Evolutionary conservation across 192 early-diverging fungal genomes (phyloP).

Genomic region (Diversispora eburnea): DNA sequence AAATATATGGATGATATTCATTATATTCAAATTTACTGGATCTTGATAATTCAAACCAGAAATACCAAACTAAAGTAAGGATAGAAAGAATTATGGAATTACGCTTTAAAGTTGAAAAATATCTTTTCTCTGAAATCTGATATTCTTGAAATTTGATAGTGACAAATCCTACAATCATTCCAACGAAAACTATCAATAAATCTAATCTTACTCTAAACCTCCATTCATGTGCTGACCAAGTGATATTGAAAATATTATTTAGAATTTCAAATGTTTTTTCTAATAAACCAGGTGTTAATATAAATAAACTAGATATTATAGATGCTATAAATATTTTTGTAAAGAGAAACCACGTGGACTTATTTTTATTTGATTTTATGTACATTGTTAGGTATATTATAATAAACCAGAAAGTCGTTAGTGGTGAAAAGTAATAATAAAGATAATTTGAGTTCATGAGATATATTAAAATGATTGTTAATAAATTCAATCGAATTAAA

Average conservation of each 20-base stretch:
- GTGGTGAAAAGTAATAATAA: constrained; percentile 77
- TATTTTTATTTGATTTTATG: constrained; percentile 46
- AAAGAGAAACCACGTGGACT: constrained; percentile 44
- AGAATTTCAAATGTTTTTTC: constrained; percentile 44
- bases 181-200: constrained; percentile 63
- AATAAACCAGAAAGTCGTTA: constrained; percentile 67
- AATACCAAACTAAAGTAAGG: constrained; percentile 50
- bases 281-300: constrained; percentile 42
- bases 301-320: constrained; percentile 32
- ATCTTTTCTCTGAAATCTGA: constrained; percentile 33
- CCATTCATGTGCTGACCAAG: constrained; percentile 66
- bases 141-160: constrained; percentile 43
- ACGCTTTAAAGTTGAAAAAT: constrained; percentile 41
- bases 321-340: constrained; percentile 51
- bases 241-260: constrained; percentile 41
- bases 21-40: constrained; percentile 63
- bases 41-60: constrained; percentile 46
- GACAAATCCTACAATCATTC: constrained; percentile 60
- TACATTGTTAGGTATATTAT: constrained; percentile 68
- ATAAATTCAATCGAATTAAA: constrained; percentile 64
- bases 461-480: constrained; percentile 61
- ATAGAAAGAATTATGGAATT: constrained; percentile 36
- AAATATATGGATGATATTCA: constrained; percentile 61
- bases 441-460: constrained; percentile 67
- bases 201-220: constrained; percentile 69